A percentile compares a stretch with the other conserved stretches of the same genome.
Evolutionary conservation across 139 green algal species (phyloP).

Genomic region (Closterium sp.): DNA sequence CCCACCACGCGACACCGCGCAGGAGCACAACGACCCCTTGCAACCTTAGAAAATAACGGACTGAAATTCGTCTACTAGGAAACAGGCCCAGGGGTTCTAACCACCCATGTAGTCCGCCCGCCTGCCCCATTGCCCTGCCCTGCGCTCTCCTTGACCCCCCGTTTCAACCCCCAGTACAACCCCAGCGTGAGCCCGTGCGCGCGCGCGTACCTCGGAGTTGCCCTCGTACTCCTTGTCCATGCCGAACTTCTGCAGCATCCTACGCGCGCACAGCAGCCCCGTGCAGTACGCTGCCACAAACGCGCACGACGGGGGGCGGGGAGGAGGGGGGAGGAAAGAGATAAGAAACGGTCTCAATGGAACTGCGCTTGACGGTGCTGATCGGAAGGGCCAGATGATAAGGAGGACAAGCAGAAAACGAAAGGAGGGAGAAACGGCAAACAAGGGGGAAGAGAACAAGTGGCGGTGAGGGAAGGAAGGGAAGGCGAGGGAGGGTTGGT

Average conservation of each 20-base stretch:
- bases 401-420: not conserved
- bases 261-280: conserved; percentile 90
- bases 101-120: not conserved
- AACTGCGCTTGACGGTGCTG: too few species aligned
- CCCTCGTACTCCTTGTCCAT: conserved; percentile 87
- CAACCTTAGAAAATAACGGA: not conserved
- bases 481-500: not conserved
- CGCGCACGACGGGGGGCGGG: not conserved
- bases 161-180: not conserved
- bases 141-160: too few species aligned
- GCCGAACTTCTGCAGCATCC: conserved; percentile 89
- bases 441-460: not conserved
- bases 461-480: not conserved
- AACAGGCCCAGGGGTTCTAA: not conserved
- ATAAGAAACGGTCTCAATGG: not conserved
- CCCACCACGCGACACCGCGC: not conserved
- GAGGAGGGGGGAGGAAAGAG: not conserved
- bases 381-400: too few species aligned
- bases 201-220: conserved; percentile 41
- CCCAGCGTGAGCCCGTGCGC: too few species aligned
- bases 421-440: not conserved
- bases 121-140: not conserved
- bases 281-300: conserved; percentile 81
- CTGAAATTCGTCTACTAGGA: not conserved
- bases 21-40: not conserved